Base-by-base conservation (phyloP, 2,329 filamentous ascomycete genomes). In the Phoma sp. region DNA sequence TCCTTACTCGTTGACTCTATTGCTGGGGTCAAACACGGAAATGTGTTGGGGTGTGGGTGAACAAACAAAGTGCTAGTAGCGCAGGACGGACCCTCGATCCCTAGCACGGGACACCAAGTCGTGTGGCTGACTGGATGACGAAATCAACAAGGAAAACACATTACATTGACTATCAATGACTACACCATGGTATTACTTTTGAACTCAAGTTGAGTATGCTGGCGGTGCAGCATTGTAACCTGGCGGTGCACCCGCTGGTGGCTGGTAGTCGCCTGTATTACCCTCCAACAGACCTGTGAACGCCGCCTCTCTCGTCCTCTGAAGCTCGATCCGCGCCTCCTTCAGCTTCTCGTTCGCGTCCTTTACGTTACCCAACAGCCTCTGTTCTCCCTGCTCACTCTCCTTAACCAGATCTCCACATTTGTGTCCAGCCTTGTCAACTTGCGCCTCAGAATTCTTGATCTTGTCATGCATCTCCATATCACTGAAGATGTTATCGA, bases 401-500 rank as follows among this genome's bases (percentile, higher is more conserved):
- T 67, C 55, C 19, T 69, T 62, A 36, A 77, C 76, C 39, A 72
- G 64, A 7, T 75, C 60, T 2, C 78, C 71, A 55, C 65, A 64
- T 19, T 49, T 58, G 13, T 61, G 48, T 2, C 58, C 51, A 21
- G 64, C 71, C 1, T 44, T 45, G 13, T 67, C 54, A 7, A 73
- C 54, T 48, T 80, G 74, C 24, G 48, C 49, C 36, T 74, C 71
- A 3, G 77, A 80, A 15, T 74, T 65, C 62, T 82, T 79, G 55
- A 86, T 81, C 67, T 82, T 77, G 12, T 82, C 75, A 57, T 82
- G 81, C 67, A 84, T 83, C 2, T 76, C 75, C 73, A 81, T 78
- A 53, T 85, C 82, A 8, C 76, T 77, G 62, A 82, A 82, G 53
- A 84, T 78, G 44, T 83, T 84, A 62, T 85, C 81, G 60, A 84